Evolutionary conservation across 805 yeast species (phyloP).

Genomic region (Schwanniomyces sp.): DNA sequence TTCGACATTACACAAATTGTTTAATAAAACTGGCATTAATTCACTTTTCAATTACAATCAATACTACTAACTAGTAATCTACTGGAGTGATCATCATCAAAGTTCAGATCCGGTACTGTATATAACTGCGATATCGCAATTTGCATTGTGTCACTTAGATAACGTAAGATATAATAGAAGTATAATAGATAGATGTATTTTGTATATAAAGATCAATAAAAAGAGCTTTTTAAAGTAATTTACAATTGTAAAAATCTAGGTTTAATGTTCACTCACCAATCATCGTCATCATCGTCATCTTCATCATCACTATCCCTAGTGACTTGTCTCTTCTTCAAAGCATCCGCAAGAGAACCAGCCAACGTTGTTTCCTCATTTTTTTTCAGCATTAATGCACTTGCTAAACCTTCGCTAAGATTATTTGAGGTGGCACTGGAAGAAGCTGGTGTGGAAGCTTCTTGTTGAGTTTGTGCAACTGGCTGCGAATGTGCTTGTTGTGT

Average conservation of each 20-base stretch:
- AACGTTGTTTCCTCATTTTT: constrained; percentile 58
- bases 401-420: constrained; percentile 55
- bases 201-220: not conserved
- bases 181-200: not conserved
- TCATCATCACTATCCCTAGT: constrained; percentile 70
- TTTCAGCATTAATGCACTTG: constrained; percentile 66
- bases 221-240: not conserved
- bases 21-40: not conserved
- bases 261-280: constrained; percentile 12
- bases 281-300: constrained; percentile 69
- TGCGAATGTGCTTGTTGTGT: constrained; percentile 5
- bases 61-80: not conserved
- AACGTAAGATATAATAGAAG: no score
- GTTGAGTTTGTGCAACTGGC: not conserved
- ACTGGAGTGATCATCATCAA: no score
- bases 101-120: not conserved
- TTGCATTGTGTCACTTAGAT: no score
- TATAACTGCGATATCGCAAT: not conserved
- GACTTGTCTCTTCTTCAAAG: constrained; percentile 67
- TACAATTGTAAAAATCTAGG: not conserved
- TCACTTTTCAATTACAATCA: not conserved
- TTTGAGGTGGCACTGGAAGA: constrained; percentile 17
- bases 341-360: constrained; percentile 89
- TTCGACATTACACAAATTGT: constrained; percentile 24
- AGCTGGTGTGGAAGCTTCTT: constrained; percentile 4